A percentile compares a stretch with the other conserved stretches of the same genome.
Conservation (phyloP, 305 asterid genomes). For the Petunia hybrid region DNA sequence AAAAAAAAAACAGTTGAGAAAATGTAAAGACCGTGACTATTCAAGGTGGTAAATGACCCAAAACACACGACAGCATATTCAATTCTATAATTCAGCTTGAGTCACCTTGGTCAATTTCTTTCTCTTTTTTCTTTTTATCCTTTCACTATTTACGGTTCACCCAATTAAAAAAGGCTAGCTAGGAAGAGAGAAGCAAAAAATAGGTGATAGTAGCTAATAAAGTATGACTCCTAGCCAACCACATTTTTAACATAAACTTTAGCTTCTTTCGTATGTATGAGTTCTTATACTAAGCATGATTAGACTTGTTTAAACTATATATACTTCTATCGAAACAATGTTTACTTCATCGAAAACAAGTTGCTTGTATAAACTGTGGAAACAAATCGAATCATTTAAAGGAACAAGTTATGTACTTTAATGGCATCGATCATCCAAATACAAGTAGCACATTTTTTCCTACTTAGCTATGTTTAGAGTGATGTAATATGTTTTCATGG, state of each 20-base stretch:
- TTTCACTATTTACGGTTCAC: too few species aligned
- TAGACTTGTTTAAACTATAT: not conserved
- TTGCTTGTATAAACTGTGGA: not conserved
- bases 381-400: not conserved
- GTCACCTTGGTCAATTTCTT: not conserved
- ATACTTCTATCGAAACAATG: not conserved
- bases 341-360: conserved; percentile 12
- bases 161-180: too few species aligned
- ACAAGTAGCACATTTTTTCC: too few species aligned
- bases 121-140: too few species aligned
- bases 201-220: not conserved
- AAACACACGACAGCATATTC: not conserved
- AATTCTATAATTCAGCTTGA: not conserved
- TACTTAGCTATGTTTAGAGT: too few species aligned
- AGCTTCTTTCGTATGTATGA: too few species aligned
- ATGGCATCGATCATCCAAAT: too few species aligned
- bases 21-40: too few species aligned
- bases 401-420: too few species aligned
- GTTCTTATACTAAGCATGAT: not conserved
- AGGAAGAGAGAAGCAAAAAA: not conserved
- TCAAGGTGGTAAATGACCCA: not conserved
- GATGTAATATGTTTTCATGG: too few species aligned
- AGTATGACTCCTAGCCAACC: not conserved
- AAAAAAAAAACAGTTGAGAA: not conserved
- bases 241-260: too few species aligned